Percentiles rank a stretch among this genome's conserved stretches.
These are phyloP conservation scores for Candida taoyuanica DNA, from an alignment of 805 yeast species.

Conservation along the genomic window DNA sequence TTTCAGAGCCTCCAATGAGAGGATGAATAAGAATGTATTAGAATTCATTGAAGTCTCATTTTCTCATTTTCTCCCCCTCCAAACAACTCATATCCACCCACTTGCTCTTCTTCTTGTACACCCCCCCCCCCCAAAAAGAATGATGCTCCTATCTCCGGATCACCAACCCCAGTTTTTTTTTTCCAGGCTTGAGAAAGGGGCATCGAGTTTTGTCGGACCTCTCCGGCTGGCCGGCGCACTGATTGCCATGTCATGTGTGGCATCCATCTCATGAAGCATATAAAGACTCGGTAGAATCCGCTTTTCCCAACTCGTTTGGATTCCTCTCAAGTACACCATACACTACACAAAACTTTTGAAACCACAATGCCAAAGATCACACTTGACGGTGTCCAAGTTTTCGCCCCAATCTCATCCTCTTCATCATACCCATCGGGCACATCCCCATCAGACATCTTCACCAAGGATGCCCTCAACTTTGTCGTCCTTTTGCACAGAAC, in stretches of 20 bases:
- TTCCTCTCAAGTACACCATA: background rate
- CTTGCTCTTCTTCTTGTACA: too few relatives aligned
- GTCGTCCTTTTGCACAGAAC: conserved; percentile 69
- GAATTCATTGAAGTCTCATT: background rate
- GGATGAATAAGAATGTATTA: too few relatives aligned
- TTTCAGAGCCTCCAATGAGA: too few relatives aligned
- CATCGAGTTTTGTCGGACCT: too few relatives aligned
- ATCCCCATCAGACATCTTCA: conserved; percentile 34
- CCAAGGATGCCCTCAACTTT: conserved; percentile 51
- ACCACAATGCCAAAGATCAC: conserved; percentile 20
- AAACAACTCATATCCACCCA: too few relatives aligned
- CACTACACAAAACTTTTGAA: background rate
- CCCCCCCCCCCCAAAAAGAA: too few relatives aligned
- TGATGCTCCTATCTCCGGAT: background rate
- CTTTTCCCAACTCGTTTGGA: background rate
- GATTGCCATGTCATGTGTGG: too few relatives aligned
- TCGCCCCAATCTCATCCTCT: conserved; percentile 29
- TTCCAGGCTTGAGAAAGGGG: too few relatives aligned
- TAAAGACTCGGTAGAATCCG: background rate
- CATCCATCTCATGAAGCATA: background rate
- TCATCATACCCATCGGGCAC: conserved; percentile 36
- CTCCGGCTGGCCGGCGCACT: too few relatives aligned
- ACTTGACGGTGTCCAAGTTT: conserved; percentile 32
- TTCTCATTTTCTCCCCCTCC: background rate
- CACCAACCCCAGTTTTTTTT: background rate